phyloP scores from a whole-genome alignment of 805 yeast species.

The Allodekkera sacchari region DNA sequence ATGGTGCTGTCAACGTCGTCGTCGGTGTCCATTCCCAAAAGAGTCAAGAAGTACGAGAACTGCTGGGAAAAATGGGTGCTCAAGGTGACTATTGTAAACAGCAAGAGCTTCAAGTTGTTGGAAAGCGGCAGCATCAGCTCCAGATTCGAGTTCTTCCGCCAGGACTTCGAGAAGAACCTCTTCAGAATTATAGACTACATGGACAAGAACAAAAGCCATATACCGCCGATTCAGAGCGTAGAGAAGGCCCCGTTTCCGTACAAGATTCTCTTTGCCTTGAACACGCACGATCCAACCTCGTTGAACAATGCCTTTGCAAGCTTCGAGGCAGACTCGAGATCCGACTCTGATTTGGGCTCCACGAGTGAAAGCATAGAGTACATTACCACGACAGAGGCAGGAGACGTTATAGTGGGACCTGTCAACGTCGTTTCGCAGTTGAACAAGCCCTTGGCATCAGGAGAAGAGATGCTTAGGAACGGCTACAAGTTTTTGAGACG shows the following conservation, averaged over 20 bases:
- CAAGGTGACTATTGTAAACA: conserved; percentile 34
- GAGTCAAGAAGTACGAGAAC: conserved; percentile 31
- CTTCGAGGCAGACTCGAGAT: conserved; percentile 5
- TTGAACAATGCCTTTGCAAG: conserved; percentile 19
- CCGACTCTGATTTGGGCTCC: conserved; percentile 4
- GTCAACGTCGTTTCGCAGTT: neutral
- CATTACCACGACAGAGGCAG: conserved; percentile 18
- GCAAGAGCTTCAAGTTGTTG: conserved; percentile 6
- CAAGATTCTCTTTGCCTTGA: conserved; percentile 24
- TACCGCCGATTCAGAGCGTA: conserved; percentile 65
- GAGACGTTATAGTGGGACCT: conserved; percentile 15
- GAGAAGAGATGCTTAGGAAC: conserved; percentile 25
- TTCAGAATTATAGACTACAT: conserved; percentile 41
- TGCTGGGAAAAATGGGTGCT: conserved; percentile 72
- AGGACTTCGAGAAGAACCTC: conserved; percentile 33
- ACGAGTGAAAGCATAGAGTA: conserved; percentile 18
- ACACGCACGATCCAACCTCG: conserved; percentile 17
- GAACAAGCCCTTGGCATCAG: conserved; percentile 13
- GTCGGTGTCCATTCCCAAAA: conserved; percentile 9
- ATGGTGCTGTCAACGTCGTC: no score
- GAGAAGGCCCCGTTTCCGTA: conserved; percentile 62
- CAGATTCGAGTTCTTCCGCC: conserved; percentile 20
- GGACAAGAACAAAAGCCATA: conserved; percentile 52
- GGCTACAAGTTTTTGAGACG: conserved; percentile 34
- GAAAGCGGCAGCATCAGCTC: neutral